A percentile compares a stretch with the other conserved stretches of the same genome.
Conservation (phyloP, 176 grass and related monocot genomes). For the Aegilops tauschii region DNA sequence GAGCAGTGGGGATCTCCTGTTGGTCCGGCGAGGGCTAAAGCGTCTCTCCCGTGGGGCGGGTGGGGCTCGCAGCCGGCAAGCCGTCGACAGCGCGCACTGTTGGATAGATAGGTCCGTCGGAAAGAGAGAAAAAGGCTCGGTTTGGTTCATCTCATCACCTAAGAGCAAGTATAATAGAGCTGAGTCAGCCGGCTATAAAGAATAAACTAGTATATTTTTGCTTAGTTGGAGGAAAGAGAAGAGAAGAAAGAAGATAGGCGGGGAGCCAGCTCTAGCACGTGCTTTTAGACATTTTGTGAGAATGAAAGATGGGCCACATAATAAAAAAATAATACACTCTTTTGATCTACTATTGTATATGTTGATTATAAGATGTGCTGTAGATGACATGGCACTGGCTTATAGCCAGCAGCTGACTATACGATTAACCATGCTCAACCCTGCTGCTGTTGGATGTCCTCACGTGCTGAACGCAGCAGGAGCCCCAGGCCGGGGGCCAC, state of each 20-base stretch:
- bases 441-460: not conserved
- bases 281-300: too few species aligned
- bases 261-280: too few species aligned
- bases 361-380: too few species aligned
- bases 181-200: too few species aligned
- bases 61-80: constrained; percentile 22
- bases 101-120: constrained; percentile 4
- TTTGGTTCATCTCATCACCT: constrained; percentile 13
- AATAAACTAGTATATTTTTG: too few species aligned
- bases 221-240: too few species aligned
- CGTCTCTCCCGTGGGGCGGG: not conserved
- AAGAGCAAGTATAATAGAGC: not conserved
- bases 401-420: too few species aligned
- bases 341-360: too few species aligned
- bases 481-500: not conserved
- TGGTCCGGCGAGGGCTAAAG: not conserved
- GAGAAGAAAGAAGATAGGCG: too few species aligned
- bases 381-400: too few species aligned
- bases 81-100: constrained; percentile 21
- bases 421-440: not conserved
- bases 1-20: constrained; percentile 9
- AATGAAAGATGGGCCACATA: too few species aligned
- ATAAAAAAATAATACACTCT: too few species aligned
- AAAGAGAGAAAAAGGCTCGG: not conserved
- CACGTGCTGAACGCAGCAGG: constrained; percentile 10